These are phyloP conservation scores for Pleurotus pulmonarius DNA, from an alignment of 768 basidiomycete species.

Conservation along the genomic window DNA sequence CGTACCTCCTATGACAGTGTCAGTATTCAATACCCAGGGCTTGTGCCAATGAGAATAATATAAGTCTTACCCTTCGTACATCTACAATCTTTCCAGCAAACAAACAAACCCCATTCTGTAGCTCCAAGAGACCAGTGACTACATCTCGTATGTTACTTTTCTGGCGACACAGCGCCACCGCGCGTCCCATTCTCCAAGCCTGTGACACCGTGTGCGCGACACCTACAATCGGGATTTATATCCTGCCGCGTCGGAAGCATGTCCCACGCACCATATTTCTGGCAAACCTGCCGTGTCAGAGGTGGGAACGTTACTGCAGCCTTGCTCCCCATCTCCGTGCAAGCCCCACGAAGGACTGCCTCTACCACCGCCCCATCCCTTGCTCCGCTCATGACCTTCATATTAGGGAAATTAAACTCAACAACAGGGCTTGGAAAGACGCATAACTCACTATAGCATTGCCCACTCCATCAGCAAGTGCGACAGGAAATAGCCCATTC, in stretches of 20 bases:
- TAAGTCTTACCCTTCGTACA: not conserved
- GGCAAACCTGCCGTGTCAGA: conserved; percentile 13
- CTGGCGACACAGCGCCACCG: conserved; percentile 49
- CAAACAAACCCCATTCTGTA: conserved; percentile 30
- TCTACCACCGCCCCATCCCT: conserved; percentile 42
- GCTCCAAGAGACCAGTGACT: conserved; percentile 21
- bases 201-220: conserved; percentile 53
- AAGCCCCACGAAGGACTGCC: conserved; percentile 39
- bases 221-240: conserved; percentile 29
- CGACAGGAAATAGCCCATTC: conserved; percentile 18
- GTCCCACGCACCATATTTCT: not conserved
- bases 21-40: not conserved
- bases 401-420: not conserved
- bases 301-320: conserved; percentile 43
- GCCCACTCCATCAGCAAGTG: conserved; percentile 25
- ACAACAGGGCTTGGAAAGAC: not conserved
- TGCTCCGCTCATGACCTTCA: conserved; percentile 37
- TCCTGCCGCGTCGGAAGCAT: not conserved
- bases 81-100: conserved; percentile 58
- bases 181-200: conserved; percentile 61
- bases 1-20: conserved; percentile 25
- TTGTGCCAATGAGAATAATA: not conserved
- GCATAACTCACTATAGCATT: conserved; percentile 22
- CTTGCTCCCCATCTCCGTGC: conserved; percentile 49
- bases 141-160: conserved; percentile 25